Conservation (phyloP, 768 basidiomycete species). For the Mrakia frigida region DNA sequence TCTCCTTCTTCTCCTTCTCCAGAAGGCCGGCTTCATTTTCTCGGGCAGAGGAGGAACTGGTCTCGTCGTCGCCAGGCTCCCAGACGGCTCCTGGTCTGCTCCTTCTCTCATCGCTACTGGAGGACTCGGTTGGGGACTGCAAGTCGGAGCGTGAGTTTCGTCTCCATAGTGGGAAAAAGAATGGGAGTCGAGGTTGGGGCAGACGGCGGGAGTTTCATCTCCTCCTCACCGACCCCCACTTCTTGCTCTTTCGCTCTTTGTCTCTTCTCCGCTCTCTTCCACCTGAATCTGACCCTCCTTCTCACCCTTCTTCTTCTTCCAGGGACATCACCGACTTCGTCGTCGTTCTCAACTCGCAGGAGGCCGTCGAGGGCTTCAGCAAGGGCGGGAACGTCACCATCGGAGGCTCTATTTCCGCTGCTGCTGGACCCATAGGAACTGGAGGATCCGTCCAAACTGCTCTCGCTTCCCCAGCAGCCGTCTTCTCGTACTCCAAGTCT, state of each 20-base stretch:
- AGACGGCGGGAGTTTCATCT: too few relatives aligned
- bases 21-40: slow-evolving; percentile 32
- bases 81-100: slow-evolving; percentile 30
- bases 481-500: slow-evolving; percentile 57
- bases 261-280: neutral
- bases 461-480: slow-evolving; percentile 74
- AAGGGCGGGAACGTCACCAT: slow-evolving; percentile 94
- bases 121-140: slow-evolving; percentile 30
- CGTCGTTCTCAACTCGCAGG: slow-evolving; percentile 92
- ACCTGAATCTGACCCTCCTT: too few relatives aligned
- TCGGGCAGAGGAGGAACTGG: slow-evolving; percentile 28
- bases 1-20: neutral
- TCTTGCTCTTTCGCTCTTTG: too few relatives aligned
- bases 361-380: slow-evolving; percentile 91
- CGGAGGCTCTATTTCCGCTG: slow-evolving; percentile 62
- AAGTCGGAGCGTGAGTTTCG: slow-evolving; percentile 25
- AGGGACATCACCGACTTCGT: slow-evolving; percentile 66
- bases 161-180: too few relatives aligned
- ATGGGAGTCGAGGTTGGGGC: too few relatives aligned
- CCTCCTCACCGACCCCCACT: too few relatives aligned
- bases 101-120: slow-evolving; percentile 23
- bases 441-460: slow-evolving; percentile 83
- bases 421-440: slow-evolving; percentile 90
- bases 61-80: slow-evolving; percentile 25
- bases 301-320: neutral